A percentile compares a stretch with the other conserved stretches of the same genome.
Conservation (phyloP, 2,329 filamentous ascomycete species). For the Monilinia aucupariae region DNA sequence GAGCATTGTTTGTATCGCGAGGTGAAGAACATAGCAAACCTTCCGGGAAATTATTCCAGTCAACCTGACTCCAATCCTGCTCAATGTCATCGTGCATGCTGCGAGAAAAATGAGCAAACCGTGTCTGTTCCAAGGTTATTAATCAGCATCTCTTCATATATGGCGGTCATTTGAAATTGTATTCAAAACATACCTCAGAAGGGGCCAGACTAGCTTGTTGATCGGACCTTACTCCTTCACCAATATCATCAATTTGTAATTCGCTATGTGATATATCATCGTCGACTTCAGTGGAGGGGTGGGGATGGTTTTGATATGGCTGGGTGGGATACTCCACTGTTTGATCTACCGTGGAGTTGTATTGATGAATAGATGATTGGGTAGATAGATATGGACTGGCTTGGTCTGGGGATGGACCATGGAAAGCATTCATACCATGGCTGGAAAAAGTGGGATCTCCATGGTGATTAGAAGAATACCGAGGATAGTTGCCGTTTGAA, state of each 20-base stretch:
- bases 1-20: not conserved
- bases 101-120: not conserved
- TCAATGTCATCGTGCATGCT: not conserved
- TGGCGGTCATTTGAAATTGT: not conserved
- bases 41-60: not conserved
- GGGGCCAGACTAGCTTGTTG: not conserved
- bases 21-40: not conserved
- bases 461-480: not conserved
- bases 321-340: not conserved
- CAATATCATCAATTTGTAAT: not conserved
- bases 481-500: not conserved
- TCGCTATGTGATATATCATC: not conserved
- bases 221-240: slow-evolving; percentile 8
- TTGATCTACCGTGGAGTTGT: not conserved
- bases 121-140: not conserved
- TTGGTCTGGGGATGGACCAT: not conserved
- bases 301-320: not conserved
- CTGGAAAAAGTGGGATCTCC: not conserved
- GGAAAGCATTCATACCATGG: not conserved
- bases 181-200: not conserved
- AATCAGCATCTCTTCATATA: slow-evolving; percentile 2
- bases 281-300: slow-evolving; percentile 1
- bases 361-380: not conserved
- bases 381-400: not conserved
- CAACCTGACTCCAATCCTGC: not conserved